Base-by-base conservation (phyloP, 2,329 filamentous ascomycete species). In the Pseudogymnoascus sp. region DNA sequence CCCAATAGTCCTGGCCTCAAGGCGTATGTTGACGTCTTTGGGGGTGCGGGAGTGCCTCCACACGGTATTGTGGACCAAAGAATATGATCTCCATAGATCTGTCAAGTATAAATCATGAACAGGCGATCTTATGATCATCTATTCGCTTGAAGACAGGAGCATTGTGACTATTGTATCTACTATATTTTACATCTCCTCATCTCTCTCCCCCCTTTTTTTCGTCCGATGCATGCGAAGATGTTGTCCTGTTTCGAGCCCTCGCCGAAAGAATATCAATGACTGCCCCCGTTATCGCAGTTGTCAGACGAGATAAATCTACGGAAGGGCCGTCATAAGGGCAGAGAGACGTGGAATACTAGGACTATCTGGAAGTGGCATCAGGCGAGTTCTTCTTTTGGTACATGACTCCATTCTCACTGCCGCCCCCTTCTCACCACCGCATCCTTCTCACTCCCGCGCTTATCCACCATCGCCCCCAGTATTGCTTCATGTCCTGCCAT, bases 1-100 rank as follows among this genome's bases (percentile, higher is more conserved):
- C 92, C 93, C 0, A 78, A 82, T 57, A 84, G 81, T 67, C 73
- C 78, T 1, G 85, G 88, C n/a, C 90, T 97, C 81, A 91, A 93
- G 73, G 91, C 96, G 69, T 96, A 96, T 73, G 85, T 96, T 66
- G 86, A 90, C 71, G 88, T 89, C 37, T 96, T 97, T 79, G 76
- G 76, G 64, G 86, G 87, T 71, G 93, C 87, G 73, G 92, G 91
- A 68, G 89, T 91, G 21, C 92, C 93, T n/a, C 90, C 92, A 0
- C 93, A 51, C 23, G n/a, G 45, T 26, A 29, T 26, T 26, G 14
- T 26, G 21, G 7, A 10, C 14, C 4, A 29, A 29, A 51, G 14
- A 29, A 16, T 10, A 10, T 51, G 45, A n/a, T 51, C 45, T 45
- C 42, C 5, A n/a, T 51, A 51, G 45, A 51, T 51, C 45, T 26